Percentiles rank a stretch among this genome's conserved stretches.
These are phyloP conservation scores for Orbilia ellipsospora DNA, from an alignment of 2,329 filamentous ascomycete species.

Conservation along the genomic window DNA sequence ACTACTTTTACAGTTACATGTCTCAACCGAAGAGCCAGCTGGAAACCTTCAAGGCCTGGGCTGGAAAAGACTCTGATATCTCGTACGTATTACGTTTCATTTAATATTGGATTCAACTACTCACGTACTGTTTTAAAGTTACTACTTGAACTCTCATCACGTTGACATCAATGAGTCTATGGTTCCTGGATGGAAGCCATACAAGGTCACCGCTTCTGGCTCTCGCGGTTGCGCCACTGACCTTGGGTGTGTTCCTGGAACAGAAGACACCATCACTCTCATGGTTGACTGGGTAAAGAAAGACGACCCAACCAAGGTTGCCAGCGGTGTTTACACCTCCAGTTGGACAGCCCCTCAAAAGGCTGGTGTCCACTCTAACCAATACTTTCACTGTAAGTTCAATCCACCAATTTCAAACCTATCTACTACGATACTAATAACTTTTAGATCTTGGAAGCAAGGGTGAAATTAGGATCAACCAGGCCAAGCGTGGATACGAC, in stretches of 20 bases:
- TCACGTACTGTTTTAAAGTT: constrained; percentile 66
- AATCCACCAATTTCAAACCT: neutral
- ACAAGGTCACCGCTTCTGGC: constrained; percentile 80
- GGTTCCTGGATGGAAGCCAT: constrained; percentile 82
- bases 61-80: constrained; percentile 90
- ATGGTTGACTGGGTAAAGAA: constrained; percentile 88
- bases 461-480: constrained; percentile 89
- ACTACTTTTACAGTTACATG: constrained; percentile 99
- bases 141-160: constrained; percentile 96
- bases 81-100: constrained; percentile 33
- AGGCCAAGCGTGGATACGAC: constrained; percentile 94
- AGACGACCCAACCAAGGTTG: constrained; percentile 74
- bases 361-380: constrained; percentile 94
- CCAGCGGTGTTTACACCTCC: constrained; percentile 90
- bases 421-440: neutral
- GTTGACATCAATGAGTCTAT: constrained; percentile 92
- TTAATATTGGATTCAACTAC: neutral
- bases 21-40: constrained; percentile 90
- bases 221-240: constrained; percentile 81
- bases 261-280: constrained; percentile 92
- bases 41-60: constrained; percentile 95
- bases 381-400: constrained; percentile 84
- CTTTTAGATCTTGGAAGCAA: constrained; percentile 75
- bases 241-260: constrained; percentile 80
- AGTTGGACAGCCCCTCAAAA: constrained; percentile 94